phyloP scores from a whole-genome alignment of 129 eudicot species.

The Pulicaria dysenterica region DNA sequence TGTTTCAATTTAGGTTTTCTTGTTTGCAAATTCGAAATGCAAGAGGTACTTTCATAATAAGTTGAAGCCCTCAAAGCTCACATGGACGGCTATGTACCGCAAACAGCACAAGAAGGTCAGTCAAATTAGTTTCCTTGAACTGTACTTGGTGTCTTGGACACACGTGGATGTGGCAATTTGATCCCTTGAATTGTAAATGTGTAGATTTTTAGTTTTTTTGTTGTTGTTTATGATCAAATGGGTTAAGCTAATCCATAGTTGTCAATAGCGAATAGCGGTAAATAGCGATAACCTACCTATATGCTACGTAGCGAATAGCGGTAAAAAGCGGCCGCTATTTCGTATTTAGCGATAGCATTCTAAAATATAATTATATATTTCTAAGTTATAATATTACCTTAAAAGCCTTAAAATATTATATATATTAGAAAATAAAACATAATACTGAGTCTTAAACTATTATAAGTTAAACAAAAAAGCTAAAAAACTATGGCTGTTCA shows the following conservation, averaged over 20 bases:
- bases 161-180: neutral
- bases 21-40: conserved; percentile 53
- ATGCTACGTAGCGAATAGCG: too few relatives aligned
- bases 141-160: neutral
- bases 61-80: conserved; percentile 56
- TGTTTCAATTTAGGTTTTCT: conserved; percentile 39
- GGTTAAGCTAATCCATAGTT: neutral
- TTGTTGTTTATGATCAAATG: neutral
- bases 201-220: neutral
- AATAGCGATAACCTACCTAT: too few relatives aligned
- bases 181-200: neutral
- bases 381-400: too few relatives aligned
- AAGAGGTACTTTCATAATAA: conserved; percentile 56
- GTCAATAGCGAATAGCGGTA: too few relatives aligned
- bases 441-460: too few relatives aligned
- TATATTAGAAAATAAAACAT: too few relatives aligned
- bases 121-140: neutral
- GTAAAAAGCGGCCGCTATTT: too few relatives aligned
- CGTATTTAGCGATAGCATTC: too few relatives aligned
- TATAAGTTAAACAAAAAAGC: too few relatives aligned
- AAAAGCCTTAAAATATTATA: too few relatives aligned
- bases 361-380: too few relatives aligned
- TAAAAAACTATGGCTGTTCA: too few relatives aligned
- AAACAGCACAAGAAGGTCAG: conserved; percentile 57
- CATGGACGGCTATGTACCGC: conserved; percentile 62